Evolutionary conservation across 1,284 basidiomycete species (phyloP).

Genomic region (Ceratobasidium sp.): DNA sequence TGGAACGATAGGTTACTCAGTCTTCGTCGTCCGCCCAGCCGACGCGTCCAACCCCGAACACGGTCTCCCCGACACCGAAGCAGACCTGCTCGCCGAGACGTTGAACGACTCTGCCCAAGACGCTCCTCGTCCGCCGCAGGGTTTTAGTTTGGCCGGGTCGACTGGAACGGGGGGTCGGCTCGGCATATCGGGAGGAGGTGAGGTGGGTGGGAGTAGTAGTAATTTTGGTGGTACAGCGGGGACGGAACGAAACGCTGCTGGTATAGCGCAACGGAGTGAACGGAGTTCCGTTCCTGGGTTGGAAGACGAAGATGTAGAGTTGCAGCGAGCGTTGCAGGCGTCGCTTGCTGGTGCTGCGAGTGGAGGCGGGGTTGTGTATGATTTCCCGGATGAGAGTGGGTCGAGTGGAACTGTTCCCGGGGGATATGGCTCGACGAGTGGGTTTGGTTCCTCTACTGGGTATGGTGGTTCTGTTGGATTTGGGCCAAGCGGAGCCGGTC

Average conservation of each 20-base stretch:
- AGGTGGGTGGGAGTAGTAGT: background rate
- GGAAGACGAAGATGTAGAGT: conserved; percentile 88
- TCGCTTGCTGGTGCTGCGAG: conserved; percentile 62
- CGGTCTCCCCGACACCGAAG: conserved; percentile 72
- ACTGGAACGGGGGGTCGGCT: background rate
- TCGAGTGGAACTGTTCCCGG: background rate
- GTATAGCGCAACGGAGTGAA: background rate
- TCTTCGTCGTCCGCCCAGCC: conserved; percentile 80
- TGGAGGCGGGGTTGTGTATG: conserved; percentile 9
- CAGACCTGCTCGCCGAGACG: conserved; percentile 73
- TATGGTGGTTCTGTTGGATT: too few species aligned
- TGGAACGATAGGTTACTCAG: conserved; percentile 79
- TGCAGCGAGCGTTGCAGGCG: conserved; percentile 88
- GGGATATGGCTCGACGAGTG: background rate
- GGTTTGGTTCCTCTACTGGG: too few species aligned
- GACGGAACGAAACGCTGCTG: too few species aligned
- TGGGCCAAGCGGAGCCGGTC: background rate
- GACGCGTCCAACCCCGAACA: conserved; percentile 62
- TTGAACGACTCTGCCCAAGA: conserved; percentile 67
- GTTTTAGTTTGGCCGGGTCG: background rate
- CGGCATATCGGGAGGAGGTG: background rate
- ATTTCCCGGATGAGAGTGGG: conserved; percentile 27
- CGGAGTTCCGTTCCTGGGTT: conserved; percentile 58
- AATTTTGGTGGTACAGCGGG: too few species aligned
- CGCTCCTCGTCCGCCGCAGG: background rate